Evolutionary conservation across 345 rosid genomes (phyloP).

Genomic region (Eucalyptus sp.): DNA sequence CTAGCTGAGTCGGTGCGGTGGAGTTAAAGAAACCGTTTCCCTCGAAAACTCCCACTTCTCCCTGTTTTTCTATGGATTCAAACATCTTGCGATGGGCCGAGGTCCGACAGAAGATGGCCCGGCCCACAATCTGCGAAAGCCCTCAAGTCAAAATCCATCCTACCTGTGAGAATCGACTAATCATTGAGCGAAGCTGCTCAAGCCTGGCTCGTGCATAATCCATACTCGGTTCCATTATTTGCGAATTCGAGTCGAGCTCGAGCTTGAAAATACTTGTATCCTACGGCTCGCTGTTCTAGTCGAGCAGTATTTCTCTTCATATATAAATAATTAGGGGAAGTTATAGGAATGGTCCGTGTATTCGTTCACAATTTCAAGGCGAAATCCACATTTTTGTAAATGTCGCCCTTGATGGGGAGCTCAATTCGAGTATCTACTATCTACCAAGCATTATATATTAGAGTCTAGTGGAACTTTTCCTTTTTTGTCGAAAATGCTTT

Average conservation of each 20-base stretch:
- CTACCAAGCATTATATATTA: background rate
- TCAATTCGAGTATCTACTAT: background rate
- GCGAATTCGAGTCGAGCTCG: background rate
- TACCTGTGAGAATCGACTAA: background rate
- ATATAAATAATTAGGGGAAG: background rate
- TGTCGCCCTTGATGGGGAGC: background rate
- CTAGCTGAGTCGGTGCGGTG: background rate
- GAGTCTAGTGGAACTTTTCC: background rate
- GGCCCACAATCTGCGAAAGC: background rate
- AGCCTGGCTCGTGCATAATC: background rate
- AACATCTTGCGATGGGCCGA: background rate
- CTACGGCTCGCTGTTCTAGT: background rate
- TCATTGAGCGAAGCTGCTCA: background rate
- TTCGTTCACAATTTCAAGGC: background rate
- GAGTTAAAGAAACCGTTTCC: background rate
- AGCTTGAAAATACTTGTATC: background rate
- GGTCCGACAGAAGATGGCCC: background rate
- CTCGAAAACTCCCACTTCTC: background rate
- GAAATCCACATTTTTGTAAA: background rate
- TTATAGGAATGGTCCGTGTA: background rate
- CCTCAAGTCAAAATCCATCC: background rate
- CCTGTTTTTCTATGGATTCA: background rate
- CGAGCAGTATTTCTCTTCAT: background rate
- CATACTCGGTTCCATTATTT: background rate
- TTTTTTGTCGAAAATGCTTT: background rate